Evolutionary conservation across 2,329 filamentous ascomycete species (phyloP).

Genomic region (Penicillium freii): DNA sequence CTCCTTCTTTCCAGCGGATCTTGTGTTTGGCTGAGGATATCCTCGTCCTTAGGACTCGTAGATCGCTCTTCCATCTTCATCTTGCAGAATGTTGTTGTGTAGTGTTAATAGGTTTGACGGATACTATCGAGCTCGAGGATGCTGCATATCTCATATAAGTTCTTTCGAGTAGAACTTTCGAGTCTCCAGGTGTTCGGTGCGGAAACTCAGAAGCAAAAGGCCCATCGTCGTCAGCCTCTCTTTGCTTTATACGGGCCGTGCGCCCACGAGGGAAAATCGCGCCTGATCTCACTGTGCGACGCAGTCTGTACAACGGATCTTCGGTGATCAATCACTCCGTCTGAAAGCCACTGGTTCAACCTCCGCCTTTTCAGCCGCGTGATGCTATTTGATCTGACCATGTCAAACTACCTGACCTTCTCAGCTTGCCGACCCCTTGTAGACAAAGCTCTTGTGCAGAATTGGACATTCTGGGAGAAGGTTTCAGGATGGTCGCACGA

Average conservation of each 20-base stretch:
- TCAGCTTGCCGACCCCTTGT: conserved; percentile 7
- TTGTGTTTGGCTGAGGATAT: conserved; percentile 21
- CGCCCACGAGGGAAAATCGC: conserved; percentile 9
- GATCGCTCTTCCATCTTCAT: conserved; percentile 9
- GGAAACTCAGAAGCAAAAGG: neutral
- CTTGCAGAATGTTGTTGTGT: neutral
- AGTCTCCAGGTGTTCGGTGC: neutral
- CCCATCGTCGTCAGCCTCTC: neutral
- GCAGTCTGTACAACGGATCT: conserved; percentile 19
- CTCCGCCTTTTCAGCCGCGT: conserved; percentile 12
- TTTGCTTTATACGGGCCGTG: conserved; percentile 12
- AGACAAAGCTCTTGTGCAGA: neutral
- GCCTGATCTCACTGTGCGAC: conserved; percentile 26
- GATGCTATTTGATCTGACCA: conserved; percentile 1
- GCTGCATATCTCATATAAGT: neutral
- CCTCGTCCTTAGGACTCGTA: conserved; percentile 11
- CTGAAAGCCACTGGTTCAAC: conserved; percentile 9
- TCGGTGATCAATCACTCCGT: conserved; percentile 10
- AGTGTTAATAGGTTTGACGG: neutral
- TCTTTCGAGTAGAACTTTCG: neutral
- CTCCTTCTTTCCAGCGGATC: conserved; percentile 33
- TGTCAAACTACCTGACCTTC: neutral
- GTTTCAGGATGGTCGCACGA: conserved; percentile 10
- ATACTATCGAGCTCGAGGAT: neutral
- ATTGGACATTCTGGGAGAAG: neutral